phyloP scores from a whole-genome alignment of 2,329 filamentous ascomycete genomes.

The Monosporascus sp. region DNA sequence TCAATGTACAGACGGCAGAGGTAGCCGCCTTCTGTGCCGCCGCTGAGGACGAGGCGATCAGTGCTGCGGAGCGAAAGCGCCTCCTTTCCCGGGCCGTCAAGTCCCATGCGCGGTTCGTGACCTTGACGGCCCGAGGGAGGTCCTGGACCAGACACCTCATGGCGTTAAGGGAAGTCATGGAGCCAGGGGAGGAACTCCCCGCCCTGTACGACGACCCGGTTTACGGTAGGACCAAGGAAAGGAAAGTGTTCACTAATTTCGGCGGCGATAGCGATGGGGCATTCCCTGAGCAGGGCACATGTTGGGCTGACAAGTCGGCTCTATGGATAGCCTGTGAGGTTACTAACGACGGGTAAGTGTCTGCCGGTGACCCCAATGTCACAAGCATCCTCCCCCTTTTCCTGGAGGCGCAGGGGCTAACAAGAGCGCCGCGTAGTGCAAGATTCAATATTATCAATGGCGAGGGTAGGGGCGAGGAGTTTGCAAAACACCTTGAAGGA shows the following conservation, averaged over 20 bases:
- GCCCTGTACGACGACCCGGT: neutral
- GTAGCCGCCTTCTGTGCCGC: neutral
- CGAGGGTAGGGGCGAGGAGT: too few relatives aligned
- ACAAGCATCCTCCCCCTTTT: too few relatives aligned
- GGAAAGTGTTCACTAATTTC: neutral
- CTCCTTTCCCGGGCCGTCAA: neutral
- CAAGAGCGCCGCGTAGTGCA: too few relatives aligned
- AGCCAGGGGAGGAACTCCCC: neutral
- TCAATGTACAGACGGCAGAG: neutral
- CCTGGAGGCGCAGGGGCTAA: too few relatives aligned
- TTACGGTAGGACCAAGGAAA: neutral
- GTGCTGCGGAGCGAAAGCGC: neutral
- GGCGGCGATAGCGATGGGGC: too few relatives aligned
- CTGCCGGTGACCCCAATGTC: too few relatives aligned
- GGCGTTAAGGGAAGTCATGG: neutral
- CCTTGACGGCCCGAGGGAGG: neutral
- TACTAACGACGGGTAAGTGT: too few relatives aligned
- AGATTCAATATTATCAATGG: too few relatives aligned
- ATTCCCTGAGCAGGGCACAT: too few relatives aligned
- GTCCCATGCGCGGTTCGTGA: neutral
- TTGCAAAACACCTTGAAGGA: too few relatives aligned
- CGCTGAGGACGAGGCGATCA: neutral
- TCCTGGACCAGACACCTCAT: neutral
- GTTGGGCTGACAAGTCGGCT: too few relatives aligned
- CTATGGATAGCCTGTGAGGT: too few relatives aligned